Conservation (phyloP, 768 basidiomycete genomes). For the Boletus rubescentipes region DNA sequence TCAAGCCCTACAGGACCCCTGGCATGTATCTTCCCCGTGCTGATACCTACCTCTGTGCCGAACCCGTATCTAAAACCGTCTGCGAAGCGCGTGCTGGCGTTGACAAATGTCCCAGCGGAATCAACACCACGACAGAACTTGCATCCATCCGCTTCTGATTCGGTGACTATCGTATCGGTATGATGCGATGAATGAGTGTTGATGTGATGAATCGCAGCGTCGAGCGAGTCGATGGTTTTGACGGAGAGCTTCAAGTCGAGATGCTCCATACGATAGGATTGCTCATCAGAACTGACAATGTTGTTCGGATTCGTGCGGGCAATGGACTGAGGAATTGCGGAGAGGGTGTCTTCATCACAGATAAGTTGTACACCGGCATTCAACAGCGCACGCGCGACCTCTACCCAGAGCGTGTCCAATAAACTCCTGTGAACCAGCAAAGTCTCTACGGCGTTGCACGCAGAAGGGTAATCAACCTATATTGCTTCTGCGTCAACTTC, state of each 20-base stretch:
- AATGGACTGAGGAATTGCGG: conserved; percentile 48
- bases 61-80: conserved; percentile 97
- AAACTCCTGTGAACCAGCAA: conserved; percentile 79
- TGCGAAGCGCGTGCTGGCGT: conserved; percentile 94
- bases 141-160: conserved; percentile 60
- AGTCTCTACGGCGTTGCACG: conserved; percentile 92
- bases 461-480: conserved; percentile 91
- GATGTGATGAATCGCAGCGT: conserved; percentile 81
- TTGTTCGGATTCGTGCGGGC: conserved; percentile 37
- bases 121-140: conserved; percentile 87
- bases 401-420: conserved; percentile 75
- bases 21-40: conserved; percentile 95
- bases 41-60: conserved; percentile 97
- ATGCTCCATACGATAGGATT: conserved; percentile 85
- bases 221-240: conserved; percentile 65
- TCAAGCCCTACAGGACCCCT: conserved; percentile 95
- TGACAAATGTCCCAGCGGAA: conserved; percentile 89
- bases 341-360: conserved; percentile 69
- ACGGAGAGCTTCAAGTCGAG: conserved; percentile 85
- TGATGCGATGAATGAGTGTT: conserved; percentile 94
- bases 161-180: conserved; percentile 91
- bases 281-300: conserved; percentile 55
- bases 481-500: conserved; percentile 1
- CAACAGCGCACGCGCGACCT: conserved; percentile 72
- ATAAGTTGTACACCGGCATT: conserved; percentile 69